A percentile compares a stretch with the other conserved stretches of the same genome.
Conservation (phyloP, 495 filamentous ascomycete species). For the Podospora conica region DNA sequence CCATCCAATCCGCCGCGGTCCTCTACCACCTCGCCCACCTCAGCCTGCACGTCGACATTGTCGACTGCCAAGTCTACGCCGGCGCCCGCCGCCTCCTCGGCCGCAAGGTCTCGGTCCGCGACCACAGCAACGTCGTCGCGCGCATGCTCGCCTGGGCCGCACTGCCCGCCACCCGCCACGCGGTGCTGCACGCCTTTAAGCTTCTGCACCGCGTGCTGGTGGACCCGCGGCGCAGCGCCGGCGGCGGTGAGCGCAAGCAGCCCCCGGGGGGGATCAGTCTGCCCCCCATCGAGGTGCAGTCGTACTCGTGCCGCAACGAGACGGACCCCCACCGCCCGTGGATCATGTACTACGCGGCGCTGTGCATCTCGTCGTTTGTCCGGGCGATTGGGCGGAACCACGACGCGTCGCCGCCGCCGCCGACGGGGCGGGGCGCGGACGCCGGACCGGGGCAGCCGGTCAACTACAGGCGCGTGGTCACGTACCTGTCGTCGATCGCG, state of each 20-base stretch:
- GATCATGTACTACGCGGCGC: conserved; percentile 88
- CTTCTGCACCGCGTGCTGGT: conserved; percentile 76
- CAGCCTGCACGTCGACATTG: conserved; percentile 88
- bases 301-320: conserved; percentile 79
- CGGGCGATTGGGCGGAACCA: conserved; percentile 66
- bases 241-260: conserved; percentile 26
- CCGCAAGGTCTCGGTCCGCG: conserved; percentile 71
- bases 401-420: conserved; percentile 22
- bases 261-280: conserved; percentile 17
- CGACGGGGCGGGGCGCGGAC: conserved; percentile 8
- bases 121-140: conserved; percentile 69
- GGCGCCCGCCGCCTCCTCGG: conserved; percentile 78
- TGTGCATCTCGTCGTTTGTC: conserved; percentile 92
- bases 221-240: conserved; percentile 37
- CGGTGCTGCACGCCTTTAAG: conserved; percentile 83
- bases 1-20: conserved; percentile 78
- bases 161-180: conserved; percentile 76
- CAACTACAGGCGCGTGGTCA: conserved; percentile 29
- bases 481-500: conserved; percentile 39
- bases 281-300: conserved; percentile 28
- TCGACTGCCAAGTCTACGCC: conserved; percentile 92
- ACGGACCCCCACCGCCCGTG: conserved; percentile 87
- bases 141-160: conserved; percentile 84
- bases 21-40: conserved; percentile 93
- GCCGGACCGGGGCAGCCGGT: conserved; percentile 22